phyloP scores from a whole-genome alignment of 2,329 filamentous ascomycete genomes.

The Sphaerulina vaccinii region DNA sequence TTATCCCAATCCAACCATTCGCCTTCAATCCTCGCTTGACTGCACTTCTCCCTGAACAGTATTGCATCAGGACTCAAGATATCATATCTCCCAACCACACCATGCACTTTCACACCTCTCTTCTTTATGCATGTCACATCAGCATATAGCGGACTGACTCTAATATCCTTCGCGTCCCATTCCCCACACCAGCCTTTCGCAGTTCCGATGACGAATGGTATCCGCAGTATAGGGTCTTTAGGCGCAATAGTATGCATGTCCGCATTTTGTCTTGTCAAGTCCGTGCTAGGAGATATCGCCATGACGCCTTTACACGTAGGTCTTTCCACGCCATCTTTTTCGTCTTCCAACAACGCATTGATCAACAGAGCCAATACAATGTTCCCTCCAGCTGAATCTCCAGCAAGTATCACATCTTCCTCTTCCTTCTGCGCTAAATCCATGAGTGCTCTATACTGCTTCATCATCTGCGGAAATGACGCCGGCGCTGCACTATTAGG shows the following conservation, averaged over 20 bases:
- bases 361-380: conserved; percentile 47
- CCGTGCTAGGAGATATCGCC: conserved; percentile 51
- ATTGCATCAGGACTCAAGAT: conserved; percentile 55
- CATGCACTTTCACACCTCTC: conserved; percentile 50
- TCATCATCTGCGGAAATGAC: conserved; percentile 50
- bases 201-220: conserved; percentile 42
- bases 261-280: conserved; percentile 49
- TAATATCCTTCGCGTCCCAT: conserved; percentile 45
- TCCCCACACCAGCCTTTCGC: conserved; percentile 46
- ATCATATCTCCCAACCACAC: conserved; percentile 54
- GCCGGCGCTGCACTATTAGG: conserved; percentile 52
- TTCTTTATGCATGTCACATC: conserved; percentile 43
- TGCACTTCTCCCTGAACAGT: conserved; percentile 49
- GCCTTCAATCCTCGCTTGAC: conserved; percentile 46
- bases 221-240: conserved; percentile 49
- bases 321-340: conserved; percentile 7
- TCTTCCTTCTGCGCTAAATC: conserved; percentile 38
- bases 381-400: conserved; percentile 59
- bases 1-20: conserved; percentile 60
- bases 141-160: conserved; percentile 51
- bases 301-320: conserved; percentile 42
- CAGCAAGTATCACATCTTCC: conserved; percentile 51
- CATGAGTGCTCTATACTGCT: conserved; percentile 47
- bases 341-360: conserved; percentile 39
- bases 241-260: conserved; percentile 43